Conservation (phyloP, 148 eudicot genomes). For the Polygonum maritimum region DNA sequence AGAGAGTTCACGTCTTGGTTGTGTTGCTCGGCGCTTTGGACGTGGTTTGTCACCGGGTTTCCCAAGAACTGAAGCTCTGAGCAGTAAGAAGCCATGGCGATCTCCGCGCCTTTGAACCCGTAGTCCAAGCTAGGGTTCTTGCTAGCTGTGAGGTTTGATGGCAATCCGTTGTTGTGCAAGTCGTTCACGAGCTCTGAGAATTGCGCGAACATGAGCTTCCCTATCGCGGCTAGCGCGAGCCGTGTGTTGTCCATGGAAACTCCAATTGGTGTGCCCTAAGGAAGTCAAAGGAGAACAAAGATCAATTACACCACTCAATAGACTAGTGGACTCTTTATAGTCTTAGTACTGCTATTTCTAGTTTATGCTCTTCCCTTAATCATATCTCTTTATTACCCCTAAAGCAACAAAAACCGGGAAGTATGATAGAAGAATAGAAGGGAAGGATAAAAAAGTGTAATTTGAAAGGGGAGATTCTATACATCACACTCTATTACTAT, state of each 20-base stretch:
- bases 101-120: conserved; percentile 24
- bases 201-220: conserved; percentile 25
- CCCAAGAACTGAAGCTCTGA: conserved; percentile 27
- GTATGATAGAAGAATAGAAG: no score
- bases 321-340: no score
- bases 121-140: conserved; percentile 25
- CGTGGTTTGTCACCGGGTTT: conserved; percentile 24
- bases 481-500: no score
- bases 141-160: conserved; percentile 22
- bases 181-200: conserved; percentile 26
- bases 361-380: no score
- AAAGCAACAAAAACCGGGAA: no score
- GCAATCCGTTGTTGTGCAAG: conserved; percentile 24
- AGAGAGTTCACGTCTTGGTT: conserved; percentile 16
- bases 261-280: conserved; percentile 19
- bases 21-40: background rate
- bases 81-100: conserved; percentile 28
- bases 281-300: background rate
- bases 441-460: no score
- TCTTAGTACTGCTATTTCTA: no score
- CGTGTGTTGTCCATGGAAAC: conserved; percentile 27
- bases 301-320: no score
- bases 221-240: conserved; percentile 18
- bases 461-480: no score
- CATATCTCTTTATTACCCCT: no score